Evolutionary conservation across 148 eudicot genomes (phyloP), one percentile per base, ranked within the genome.

Genomic region (Vaccinium corymbosum): DNA sequence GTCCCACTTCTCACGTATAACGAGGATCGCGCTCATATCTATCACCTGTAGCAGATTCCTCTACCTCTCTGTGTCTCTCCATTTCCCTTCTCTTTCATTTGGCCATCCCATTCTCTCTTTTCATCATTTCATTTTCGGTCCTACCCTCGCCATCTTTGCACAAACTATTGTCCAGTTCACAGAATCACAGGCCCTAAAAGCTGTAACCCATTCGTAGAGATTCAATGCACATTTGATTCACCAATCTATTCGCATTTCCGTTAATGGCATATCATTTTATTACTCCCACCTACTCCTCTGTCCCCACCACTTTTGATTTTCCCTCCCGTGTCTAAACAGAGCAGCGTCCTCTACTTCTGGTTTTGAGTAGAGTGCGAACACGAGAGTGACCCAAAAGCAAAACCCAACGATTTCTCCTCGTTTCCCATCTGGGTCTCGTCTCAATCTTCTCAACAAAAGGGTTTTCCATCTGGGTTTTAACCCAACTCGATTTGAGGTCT

Each of bases 171-270:
- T 42, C 6, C 46, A 42, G 46, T 42, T 42, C 46, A 42, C 35
- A 32, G 35, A 32, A 32, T 32, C 35, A 32, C 50, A 76, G 55
- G 6, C 57, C 62, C 62, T 25, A 51, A 78, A 82, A 78, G 77
- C 46, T 25, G 53, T 42, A 42, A 78, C 73, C 19, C 6, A 50
- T 72, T 57, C 55, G 70, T 76, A 79, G 57, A 62, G 68, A 78
- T 86, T 48, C 52, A 70, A 14, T 57, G 14, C 38, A 8, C 25
- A 49, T 56, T 35, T 83, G 73, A 71, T 86, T 78, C 78, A 72
- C 50, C 61, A 77, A 66, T 86, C 72, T 82, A 68, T 81, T 77
- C 78, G 11, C 70, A 51, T 82, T 86, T 70, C 79, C 46, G 51
- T 55, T 22, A 7, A 35, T n/a, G 78, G 84, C 5, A 19, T 82